phyloP scores from a whole-genome alignment of 2,329 filamentous ascomycete genomes.

The Trichoderma harzianum region DNA sequence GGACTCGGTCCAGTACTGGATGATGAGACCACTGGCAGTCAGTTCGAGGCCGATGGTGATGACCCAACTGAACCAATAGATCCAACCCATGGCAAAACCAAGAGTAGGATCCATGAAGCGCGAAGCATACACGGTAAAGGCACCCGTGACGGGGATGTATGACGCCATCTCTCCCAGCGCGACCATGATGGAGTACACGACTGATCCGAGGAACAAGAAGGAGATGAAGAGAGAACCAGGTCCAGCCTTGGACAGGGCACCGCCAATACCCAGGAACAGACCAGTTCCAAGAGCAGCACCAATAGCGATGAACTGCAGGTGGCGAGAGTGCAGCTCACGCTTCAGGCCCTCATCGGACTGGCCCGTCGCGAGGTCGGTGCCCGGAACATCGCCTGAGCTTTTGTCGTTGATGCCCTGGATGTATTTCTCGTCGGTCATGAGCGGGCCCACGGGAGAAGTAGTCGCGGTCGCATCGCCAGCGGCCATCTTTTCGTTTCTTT shows the following conservation, averaged over 20 bases:
- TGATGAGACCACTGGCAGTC: slow-evolving; percentile 68
- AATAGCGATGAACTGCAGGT: slow-evolving; percentile 50
- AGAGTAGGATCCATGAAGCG: slow-evolving; percentile 71
- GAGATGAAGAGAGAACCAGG: slow-evolving; percentile 65
- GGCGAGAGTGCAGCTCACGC: slow-evolving; percentile 37
- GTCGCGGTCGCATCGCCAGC: slow-evolving; percentile 15
- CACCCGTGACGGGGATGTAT: slow-evolving; percentile 71
- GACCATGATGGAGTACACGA: slow-evolving; percentile 74
- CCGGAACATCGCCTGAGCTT: slow-evolving; percentile 14
- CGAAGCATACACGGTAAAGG: slow-evolving; percentile 72
- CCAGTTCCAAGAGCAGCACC: slow-evolving; percentile 69
- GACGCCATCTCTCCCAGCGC: slow-evolving; percentile 71
- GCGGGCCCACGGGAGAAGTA: slow-evolving; percentile 5
- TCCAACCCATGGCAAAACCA: slow-evolving; percentile 77
- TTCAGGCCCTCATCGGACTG: slow-evolving; percentile 36
- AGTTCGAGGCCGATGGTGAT: slow-evolving; percentile 72
- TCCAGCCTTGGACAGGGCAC: slow-evolving; percentile 59
- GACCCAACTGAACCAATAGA: slow-evolving; percentile 78
- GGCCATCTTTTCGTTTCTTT: slow-evolving; percentile 9
- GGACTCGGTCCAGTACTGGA: slow-evolving; percentile 66
- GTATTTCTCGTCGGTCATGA: slow-evolving; percentile 29
- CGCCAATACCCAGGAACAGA: slow-evolving; percentile 66
- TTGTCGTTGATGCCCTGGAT: slow-evolving; percentile 29
- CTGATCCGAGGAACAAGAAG: slow-evolving; percentile 65
- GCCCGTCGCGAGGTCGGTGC: slow-evolving; percentile 36